These are phyloP conservation scores for Trichocomaceae sp. DNA, from an alignment of 2,329 filamentous ascomycete genomes.

Conservation along the genomic window DNA sequence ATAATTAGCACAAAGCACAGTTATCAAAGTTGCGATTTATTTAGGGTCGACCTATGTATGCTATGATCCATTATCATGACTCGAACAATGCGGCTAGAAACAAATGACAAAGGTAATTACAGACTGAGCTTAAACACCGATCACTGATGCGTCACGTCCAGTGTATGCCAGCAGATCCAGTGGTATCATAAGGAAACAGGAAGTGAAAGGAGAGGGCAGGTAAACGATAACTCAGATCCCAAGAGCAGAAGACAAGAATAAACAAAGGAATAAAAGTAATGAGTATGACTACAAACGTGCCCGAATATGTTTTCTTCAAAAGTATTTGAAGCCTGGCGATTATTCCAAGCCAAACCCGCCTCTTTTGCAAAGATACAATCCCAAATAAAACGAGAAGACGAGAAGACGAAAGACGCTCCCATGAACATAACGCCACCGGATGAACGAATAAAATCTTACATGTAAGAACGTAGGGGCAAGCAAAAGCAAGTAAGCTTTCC, in stretches of 20 bases:
- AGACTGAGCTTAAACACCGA: constrained; percentile 6
- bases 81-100: not conserved
- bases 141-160: constrained; percentile 8
- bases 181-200: constrained; percentile 7
- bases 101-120: not conserved
- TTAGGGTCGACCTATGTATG: constrained; percentile 1
- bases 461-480: constrained; percentile 1
- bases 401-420: too few species aligned
- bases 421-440: constrained; percentile 8
- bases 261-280: not conserved
- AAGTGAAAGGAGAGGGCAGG: constrained; percentile 1
- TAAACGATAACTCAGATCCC: not conserved
- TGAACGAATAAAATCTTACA: constrained; percentile 10
- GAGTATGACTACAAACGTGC: constrained; percentile 2
- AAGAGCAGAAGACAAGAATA: not conserved
- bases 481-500: not conserved
- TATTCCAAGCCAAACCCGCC: not conserved
- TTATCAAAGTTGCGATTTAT: not conserved
- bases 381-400: constrained; percentile 10
- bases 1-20: too few species aligned
- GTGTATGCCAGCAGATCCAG: constrained; percentile 10
- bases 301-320: constrained; percentile 6
- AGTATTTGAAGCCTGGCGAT: not conserved
- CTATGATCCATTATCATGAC: constrained; percentile 1
- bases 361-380: not conserved